Evolutionary conservation across 2,329 filamentous ascomycete genomes (phyloP), one percentile per base, ranked within the genome.

Genomic region (Pseudogymnoascus sp.): DNA sequence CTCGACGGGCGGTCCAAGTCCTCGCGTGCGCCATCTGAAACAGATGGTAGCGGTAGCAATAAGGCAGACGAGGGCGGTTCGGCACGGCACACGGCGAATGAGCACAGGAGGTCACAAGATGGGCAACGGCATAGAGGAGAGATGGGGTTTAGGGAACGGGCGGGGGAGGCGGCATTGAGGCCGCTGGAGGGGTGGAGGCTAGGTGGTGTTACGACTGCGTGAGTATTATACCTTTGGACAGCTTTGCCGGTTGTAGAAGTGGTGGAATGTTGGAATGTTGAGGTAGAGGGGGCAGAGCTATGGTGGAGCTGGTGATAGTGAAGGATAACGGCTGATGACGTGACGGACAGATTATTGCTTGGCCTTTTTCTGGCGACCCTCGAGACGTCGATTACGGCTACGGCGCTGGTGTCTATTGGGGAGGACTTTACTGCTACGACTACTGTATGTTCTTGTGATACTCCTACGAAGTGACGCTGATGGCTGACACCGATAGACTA

Each of bases 371-470:
- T 86, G 43, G 80, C 83, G n/a, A 77, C 84, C 65, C 69, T 84
- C n/a, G 82, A 85, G 68, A 78, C 79, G 1, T 82, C 82, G 3
- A 85, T 86, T 41, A 79, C 86, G 1, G 81, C 83, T 1, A 85
- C 82, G 16, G 79, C 79, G 57, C 70, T 86, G 3, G 80, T 80
- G 66, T 75, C 74, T 12, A 85, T 86, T 57, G 79, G 78, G 1
- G 68, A 67, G 14, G 79, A 85, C 3, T 81, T 85, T 54, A 61
- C 12, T 2, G 39, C 39, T 47, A 47, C 39, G 20, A 47, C 39
- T 28, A 47, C 28, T 14, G 50, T 57, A 57, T 57, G 28, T 57
- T 14, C 14, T 25, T 1, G 25, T 9, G 20, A 14, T 14, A n/a
- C 20, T 47, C 18, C 11, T n/a, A 3, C 3, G 12, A 14, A 47